Percentiles rank a stretch among this genome's conserved stretches.
phyloP scores from a whole-genome alignment of 345 rosid genomes.

The Cochlearia excelsa region DNA sequence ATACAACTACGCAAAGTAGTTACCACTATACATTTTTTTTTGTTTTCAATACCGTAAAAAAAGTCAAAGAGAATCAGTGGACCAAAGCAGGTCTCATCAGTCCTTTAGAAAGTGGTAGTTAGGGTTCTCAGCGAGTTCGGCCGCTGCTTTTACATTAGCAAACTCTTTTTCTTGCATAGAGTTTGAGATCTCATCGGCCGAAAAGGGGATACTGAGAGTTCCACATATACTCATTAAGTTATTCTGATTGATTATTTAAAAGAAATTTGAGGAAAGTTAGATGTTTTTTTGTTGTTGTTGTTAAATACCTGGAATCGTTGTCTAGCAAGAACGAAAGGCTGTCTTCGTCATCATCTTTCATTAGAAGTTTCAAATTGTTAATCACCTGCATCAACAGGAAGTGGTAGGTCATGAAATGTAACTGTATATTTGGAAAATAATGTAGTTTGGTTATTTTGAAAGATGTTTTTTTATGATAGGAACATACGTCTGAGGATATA shows the following conservation, averaged over 20 bases:
- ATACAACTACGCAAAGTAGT: too few relatives aligned
- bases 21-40: too few relatives aligned
- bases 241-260: conserved; percentile 6
- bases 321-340: conserved; percentile 67
- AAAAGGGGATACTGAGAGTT: conserved; percentile 73
- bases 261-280: not conserved
- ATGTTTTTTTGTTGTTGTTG: not conserved
- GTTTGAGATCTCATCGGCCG: conserved; percentile 65
- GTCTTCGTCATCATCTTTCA: conserved; percentile 67
- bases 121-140: conserved; percentile 63
- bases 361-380: conserved; percentile 69
- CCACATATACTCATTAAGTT: conserved; percentile 9
- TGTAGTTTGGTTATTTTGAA: conserved; percentile 2
- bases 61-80: too few relatives aligned
- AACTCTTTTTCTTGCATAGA: conserved; percentile 60
- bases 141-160: conserved; percentile 56
- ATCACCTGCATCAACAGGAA: conserved; percentile 53
- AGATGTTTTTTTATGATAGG: conserved; percentile 1
- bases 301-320: conserved; percentile 65
- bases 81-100: conserved; percentile 25
- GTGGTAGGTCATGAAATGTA: not conserved
- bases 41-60: too few relatives aligned
- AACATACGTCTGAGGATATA: conserved; percentile 68
- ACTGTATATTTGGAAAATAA: not conserved
- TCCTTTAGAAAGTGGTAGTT: conserved; percentile 74